Evolutionary conservation across 768 basidiomycete genomes (phyloP).

Genomic region (Auricularia cornea): DNA sequence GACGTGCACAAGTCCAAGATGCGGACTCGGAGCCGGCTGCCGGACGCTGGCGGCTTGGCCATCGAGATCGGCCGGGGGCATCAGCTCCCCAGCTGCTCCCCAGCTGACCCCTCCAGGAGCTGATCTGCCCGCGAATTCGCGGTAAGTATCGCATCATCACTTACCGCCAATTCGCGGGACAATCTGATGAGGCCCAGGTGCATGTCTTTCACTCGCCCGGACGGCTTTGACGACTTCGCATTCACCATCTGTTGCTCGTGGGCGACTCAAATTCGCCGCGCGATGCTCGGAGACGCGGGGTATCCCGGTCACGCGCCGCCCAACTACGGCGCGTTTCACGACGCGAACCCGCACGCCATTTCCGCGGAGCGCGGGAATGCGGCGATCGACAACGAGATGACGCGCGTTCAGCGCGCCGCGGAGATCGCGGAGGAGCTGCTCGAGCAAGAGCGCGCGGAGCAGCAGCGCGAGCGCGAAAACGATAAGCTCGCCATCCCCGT

Average conservation of each 20-base stretch:
- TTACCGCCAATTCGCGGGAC: too few relatives aligned
- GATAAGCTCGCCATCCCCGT: background rate
- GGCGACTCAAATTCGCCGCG: background rate
- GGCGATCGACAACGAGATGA: background rate
- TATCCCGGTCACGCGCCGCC: too few relatives aligned
- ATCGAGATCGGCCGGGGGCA: too few relatives aligned
- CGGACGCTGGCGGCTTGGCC: too few relatives aligned
- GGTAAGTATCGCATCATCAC: too few relatives aligned
- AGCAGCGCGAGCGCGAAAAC: background rate
- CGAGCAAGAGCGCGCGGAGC: background rate
- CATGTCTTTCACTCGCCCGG: background rate
- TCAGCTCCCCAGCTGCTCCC: too few relatives aligned
- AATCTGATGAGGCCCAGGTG: too few relatives aligned
- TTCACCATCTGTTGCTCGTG: background rate
- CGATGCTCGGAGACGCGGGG: too few relatives aligned
- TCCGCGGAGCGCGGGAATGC: background rate
- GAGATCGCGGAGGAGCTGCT: background rate
- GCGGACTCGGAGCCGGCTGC: too few relatives aligned
- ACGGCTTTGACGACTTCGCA: background rate
- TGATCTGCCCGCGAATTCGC: too few relatives aligned
- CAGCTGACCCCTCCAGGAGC: too few relatives aligned
- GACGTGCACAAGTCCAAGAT: too few relatives aligned
- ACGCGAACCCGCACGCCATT: background rate
- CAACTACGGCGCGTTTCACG: background rate
- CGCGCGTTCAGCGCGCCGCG: background rate